Base-by-base conservation (phyloP, 176 grass and related monocot species). In the Aechmea fasciata region DNA sequence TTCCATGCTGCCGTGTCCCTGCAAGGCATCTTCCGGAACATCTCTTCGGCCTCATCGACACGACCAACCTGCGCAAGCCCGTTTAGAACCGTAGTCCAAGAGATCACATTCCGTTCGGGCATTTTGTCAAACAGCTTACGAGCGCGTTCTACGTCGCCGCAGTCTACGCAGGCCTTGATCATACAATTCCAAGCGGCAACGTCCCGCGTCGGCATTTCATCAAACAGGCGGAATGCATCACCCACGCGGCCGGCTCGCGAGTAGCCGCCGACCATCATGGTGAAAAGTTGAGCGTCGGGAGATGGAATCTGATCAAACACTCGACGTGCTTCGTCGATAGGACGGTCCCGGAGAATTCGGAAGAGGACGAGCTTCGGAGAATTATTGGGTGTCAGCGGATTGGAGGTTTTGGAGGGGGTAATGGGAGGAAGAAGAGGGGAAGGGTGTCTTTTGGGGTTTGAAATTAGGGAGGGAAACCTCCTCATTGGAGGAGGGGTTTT, bases 161-260 rank as follows among this genome's bases (percentile, higher is more conserved):
- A 78, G 55, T 49, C 20, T 0, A 71, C 33, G 19, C 71, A 86
- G 1, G 64, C 75, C 71, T 88, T 87, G 52, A 91, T 53, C 64
- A 91, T 78, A 0, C 67, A 70, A 26, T 81, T 89, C 92, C 92
- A 96, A 2, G 83, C 75, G 20, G 82, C 69, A 1, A 77, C 66
- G 14, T 88, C 84, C 48, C 69, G 63, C 2, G 2, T 33, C 0
- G 92, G 75, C 88, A 96, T 96, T 28, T 9, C 14, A 25, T 80
- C 81, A 25, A 96, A 96, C 68, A 90, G 51, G 51, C 50, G 51
- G 10, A 85, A 74, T 0, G 84, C 93, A 59, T 90, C 86, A 0
- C 18, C 50, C 0, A 79, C 55, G n/a, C 68, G 77, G 3, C 76
- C 71, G 1, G 59, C 67, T 10, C 70, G 81, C 19, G 52, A 57